A percentile compares a stretch with the other conserved stretches of the same genome.
Conservation (phyloP, 768 basidiomycete species). For the Sporobolomyces pararoseus region DNA sequence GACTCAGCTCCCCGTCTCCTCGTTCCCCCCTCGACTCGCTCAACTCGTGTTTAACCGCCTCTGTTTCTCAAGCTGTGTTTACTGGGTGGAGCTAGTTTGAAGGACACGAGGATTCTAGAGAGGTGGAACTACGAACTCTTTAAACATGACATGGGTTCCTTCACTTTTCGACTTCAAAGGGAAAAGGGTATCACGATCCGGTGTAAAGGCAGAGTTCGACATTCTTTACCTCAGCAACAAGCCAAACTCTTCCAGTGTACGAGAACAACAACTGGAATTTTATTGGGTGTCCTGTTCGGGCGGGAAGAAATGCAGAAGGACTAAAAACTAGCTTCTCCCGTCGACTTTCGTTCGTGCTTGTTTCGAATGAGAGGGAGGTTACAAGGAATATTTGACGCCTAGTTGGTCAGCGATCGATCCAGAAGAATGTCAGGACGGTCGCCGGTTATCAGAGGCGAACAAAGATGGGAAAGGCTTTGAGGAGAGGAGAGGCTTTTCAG, state of each 20-base stretch:
- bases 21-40: too few relatives aligned
- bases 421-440: background rate
- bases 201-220: conserved; percentile 38
- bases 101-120: background rate
- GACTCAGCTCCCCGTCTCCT: background rate
- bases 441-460: conserved; percentile 7
- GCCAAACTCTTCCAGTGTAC: conserved; percentile 11
- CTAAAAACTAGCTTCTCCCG: conserved; percentile 19
- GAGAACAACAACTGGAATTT: background rate
- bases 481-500: too few relatives aligned
- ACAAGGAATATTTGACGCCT: background rate
- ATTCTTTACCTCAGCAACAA: background rate
- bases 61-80: background rate
- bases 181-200: background rate
- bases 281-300: background rate
- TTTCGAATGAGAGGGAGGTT: conserved; percentile 12
- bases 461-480: background rate
- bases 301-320: background rate
- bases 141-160: conserved; percentile 11
- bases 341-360: background rate
- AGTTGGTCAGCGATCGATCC: background rate
- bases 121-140: conserved; percentile 1
- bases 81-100: background rate
- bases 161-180: too few relatives aligned
- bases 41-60: conserved; percentile 11